phyloP scores from a whole-genome alignment of 2,329 filamentous ascomycete genomes.

The Fusarium tjaetaba region DNA sequence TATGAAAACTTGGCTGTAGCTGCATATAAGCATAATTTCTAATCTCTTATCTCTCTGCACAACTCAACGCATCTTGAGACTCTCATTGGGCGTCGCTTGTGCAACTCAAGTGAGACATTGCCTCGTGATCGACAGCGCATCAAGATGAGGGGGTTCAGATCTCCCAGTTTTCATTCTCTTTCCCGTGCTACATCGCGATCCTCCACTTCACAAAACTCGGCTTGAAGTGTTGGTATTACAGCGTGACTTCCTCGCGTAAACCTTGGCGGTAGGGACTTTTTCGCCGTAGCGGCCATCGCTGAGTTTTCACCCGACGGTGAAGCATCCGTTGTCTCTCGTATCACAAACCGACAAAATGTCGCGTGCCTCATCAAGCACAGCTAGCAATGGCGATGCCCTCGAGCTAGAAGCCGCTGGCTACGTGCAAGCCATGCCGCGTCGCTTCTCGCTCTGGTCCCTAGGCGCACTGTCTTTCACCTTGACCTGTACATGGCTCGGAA shows the following conservation, averaged over 20 bases:
- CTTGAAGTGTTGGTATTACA: fast-evolving
- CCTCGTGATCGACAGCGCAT: background rate
- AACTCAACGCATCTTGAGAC: background rate
- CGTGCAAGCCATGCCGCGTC: slow-evolving; percentile 44
- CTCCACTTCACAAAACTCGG: too few relatives aligned
- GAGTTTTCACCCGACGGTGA: too few relatives aligned
- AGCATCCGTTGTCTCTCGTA: background rate
- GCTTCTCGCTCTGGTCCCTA: slow-evolving; percentile 43
- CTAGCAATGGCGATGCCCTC: slow-evolving; percentile 35
- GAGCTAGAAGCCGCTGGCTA: slow-evolving; percentile 48
- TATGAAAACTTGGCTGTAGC: background rate
- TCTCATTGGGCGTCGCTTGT: background rate
- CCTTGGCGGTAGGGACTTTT: background rate
- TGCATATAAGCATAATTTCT: background rate
- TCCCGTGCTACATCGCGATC: fast-evolving
- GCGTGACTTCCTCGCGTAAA: fast-evolving
- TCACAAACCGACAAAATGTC: background rate
- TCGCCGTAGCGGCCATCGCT: fast-evolving
- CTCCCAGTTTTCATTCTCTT: background rate
- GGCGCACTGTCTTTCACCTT: slow-evolving; percentile 45
- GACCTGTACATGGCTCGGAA: slow-evolving; percentile 47
- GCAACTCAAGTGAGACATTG: slow-evolving; percentile 6
- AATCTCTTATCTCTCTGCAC: background rate
- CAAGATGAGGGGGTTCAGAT: background rate
- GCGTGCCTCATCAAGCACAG: background rate